Evolutionary conservation across 2,329 filamentous ascomycete species (phyloP), one percentile per base, ranked within the genome.

Genomic region (Aspergillaceae sp.): DNA sequence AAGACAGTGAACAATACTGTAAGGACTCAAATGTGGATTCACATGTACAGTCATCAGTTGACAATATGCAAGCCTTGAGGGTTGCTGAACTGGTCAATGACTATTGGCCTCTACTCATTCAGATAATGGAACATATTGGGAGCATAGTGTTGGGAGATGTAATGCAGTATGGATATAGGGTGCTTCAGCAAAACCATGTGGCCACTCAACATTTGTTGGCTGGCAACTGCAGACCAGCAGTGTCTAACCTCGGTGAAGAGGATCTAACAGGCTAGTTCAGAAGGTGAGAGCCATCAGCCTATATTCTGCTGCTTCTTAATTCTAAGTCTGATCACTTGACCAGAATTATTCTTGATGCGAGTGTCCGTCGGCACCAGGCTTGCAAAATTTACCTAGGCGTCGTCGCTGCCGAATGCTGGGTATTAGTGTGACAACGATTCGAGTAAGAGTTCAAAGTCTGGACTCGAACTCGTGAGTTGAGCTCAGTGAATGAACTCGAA

Each of bases 61-160:
- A 83, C 59, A 73, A 82, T 59, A 77, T 77, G 48, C 77, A 80
- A 58, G 79, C 80, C 43, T 70, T 82, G 61, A 75, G 80, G 54
- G 67, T 83, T 52, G 71, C 78, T 40, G 80, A 83, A 63, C 74
- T 83, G 58, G 79, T 83, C 68, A 75, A 74, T 51, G 80, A 83
- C 65, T 83, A 79, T 59, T 77, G 79, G 45, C 79, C 76, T 47
- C 66, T 82, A 3, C 76, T 82, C 52, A 63, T 75, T 51, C 78
- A 80, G 58, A 77, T 82, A 47, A 70, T 73, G 29, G 71, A 78
- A 49, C 71, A 79, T 48, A 72, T 74, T 48, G 68, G 72, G 29
- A 69, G 70, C 26, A 70, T 74, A 30, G 69, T 74, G 3, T 66
- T 74, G 34, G 75, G 78, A 45, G 76, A 81, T 51, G 75, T 74